Percentiles rank a stretch among this genome's conserved stretches.
These are phyloP conservation scores for Inonotus hispidus DNA, from an alignment of 1,284 basidiomycete genomes.

Conservation along the genomic window DNA sequence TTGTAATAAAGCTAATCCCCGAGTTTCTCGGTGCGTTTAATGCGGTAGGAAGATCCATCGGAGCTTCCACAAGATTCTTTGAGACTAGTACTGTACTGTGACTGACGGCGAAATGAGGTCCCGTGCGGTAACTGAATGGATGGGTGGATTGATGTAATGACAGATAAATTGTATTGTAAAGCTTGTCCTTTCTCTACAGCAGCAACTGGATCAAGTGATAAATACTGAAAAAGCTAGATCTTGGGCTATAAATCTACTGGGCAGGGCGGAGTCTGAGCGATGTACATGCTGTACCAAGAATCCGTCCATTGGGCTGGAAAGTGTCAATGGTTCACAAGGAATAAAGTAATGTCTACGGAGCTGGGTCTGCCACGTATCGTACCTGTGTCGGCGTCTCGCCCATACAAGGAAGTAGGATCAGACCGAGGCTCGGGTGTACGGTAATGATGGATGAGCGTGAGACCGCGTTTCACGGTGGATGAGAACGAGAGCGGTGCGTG, in stretches of 20 bases:
- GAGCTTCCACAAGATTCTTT: neutral
- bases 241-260: too few relatives aligned
- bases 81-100: too few relatives aligned
- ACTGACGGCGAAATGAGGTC: too few relatives aligned
- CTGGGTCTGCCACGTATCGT: conserved; percentile 3
- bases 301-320: too few relatives aligned
- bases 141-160: neutral
- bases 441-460: neutral
- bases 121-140: too few relatives aligned
- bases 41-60: neutral
- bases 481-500: conserved; percentile 1
- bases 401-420: neutral
- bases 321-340: too few relatives aligned
- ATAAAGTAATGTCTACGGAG: neutral
- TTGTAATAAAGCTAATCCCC: neutral
- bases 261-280: too few relatives aligned
- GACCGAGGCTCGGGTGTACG: neutral
- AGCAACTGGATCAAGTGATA: too few relatives aligned
- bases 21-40: neutral
- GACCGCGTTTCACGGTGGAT: conserved; percentile 1
- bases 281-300: too few relatives aligned
- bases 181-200: too few relatives aligned
- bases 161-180: neutral
- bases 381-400: conserved; percentile 1
- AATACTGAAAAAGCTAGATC: too few relatives aligned